These are phyloP conservation scores for Aspergillus cristatus DNA, from an alignment of 495 filamentous ascomycete genomes.

Conservation along the genomic window DNA sequence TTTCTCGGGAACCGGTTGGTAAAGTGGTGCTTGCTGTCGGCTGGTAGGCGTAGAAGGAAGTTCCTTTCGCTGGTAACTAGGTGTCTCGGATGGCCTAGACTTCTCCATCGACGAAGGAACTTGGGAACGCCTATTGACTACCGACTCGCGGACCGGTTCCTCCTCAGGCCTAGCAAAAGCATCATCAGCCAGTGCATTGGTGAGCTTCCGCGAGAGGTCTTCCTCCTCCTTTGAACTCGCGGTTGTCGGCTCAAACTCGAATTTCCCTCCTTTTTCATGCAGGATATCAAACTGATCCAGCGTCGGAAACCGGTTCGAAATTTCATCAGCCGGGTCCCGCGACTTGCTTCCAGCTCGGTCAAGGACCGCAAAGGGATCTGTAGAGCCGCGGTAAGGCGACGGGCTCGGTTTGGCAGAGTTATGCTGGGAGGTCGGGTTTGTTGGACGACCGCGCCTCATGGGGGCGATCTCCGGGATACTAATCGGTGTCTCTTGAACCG, in stretches of 20 bases:
- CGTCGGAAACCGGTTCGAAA: conserved; percentile 78
- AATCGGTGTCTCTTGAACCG: conserved; percentile 53
- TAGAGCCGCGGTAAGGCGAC: conserved; percentile 63
- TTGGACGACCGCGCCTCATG: conserved; percentile 83
- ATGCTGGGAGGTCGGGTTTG: conserved; percentile 37
- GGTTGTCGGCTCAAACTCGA: conserved; percentile 63
- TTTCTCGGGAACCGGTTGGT: conserved; percentile 50
- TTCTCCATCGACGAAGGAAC: conserved; percentile 15
- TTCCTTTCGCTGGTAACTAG: conserved; percentile 15
- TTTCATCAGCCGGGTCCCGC: conserved; percentile 56
- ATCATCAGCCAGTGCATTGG: conserved; percentile 80
- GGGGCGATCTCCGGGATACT: conserved; percentile 81
- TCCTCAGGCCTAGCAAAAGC: conserved; percentile 55
- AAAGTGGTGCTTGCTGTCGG: conserved; percentile 32
- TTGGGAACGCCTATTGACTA: conserved; percentile 20
- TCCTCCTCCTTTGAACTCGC: conserved; percentile 42
- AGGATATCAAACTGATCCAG: conserved; percentile 89
- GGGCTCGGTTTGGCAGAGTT: conserved; percentile 53
- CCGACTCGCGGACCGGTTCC: conserved; percentile 12
- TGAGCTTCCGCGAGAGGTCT: conserved; percentile 64
- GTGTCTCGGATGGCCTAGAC: conserved; percentile 6
- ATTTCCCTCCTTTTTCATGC: conserved; percentile 77
- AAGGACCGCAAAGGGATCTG: conserved; percentile 83
- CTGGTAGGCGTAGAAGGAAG: too few species aligned
- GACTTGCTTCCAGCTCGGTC: conserved; percentile 51